phyloP scores from a whole-genome alignment of 805 yeast genomes.

The Candida awuae region DNA sequence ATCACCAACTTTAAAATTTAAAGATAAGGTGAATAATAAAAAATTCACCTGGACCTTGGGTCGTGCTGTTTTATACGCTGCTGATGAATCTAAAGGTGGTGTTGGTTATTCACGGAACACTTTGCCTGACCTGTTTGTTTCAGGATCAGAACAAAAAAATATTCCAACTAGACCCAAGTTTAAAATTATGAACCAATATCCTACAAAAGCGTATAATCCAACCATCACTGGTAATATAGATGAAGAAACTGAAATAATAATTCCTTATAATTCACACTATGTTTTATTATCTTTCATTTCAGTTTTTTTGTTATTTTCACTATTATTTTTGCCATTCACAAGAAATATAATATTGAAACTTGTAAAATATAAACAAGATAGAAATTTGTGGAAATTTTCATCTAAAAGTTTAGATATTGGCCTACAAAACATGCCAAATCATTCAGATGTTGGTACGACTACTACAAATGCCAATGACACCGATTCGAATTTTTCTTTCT shows the following conservation, averaged over 20 bases:
- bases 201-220: too few relatives aligned
- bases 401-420: too few relatives aligned
- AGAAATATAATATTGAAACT: not conserved
- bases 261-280: not conserved
- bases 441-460: too few relatives aligned
- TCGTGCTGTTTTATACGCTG: constrained; percentile 53
- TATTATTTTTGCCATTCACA: too few relatives aligned
- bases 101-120: not conserved
- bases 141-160: not conserved
- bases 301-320: too few relatives aligned
- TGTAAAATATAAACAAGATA: too few relatives aligned
- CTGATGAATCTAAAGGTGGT: constrained; percentile 37
- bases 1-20: constrained; percentile 33
- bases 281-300: too few relatives aligned
- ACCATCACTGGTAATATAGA: not conserved
- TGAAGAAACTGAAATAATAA: not conserved
- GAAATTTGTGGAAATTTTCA: constrained; percentile 8
- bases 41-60: constrained; percentile 96
- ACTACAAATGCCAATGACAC: not conserved
- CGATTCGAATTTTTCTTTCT: constrained; percentile 19
- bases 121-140: not conserved
- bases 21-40: constrained; percentile 61
- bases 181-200: not conserved
- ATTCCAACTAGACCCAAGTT: not conserved
- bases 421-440: too few relatives aligned